Evolutionary conservation across 306 rosid genomes (phyloP).

Genomic region (Trichosanthes cucumerina): DNA sequence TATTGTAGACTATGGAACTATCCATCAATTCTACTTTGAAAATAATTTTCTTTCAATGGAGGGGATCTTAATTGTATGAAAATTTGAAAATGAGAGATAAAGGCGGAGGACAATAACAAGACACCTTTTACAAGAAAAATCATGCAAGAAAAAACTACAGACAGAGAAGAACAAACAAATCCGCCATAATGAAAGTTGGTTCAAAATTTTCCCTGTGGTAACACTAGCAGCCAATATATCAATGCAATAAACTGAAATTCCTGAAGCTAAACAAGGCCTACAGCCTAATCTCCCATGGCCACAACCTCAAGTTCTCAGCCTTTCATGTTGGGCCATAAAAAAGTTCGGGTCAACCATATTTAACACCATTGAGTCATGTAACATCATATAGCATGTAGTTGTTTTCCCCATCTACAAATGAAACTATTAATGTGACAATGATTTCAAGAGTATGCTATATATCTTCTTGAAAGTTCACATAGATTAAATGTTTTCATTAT

Average conservation of each 20-base stretch:
- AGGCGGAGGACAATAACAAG: neutral
- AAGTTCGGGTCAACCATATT: neutral
- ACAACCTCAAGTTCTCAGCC: neutral
- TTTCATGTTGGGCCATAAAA: neutral
- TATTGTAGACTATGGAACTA: neutral
- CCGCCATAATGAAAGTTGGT: neutral
- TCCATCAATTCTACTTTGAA: neutral
- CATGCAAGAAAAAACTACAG: neutral
- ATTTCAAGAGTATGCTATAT: neutral
- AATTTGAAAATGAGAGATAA: neutral
- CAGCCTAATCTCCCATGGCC: neutral
- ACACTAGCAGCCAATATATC: neutral
- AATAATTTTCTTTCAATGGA: neutral
- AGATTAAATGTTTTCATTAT: neutral
- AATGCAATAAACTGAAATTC: neutral
- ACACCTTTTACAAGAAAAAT: neutral
- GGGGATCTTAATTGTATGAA: neutral
- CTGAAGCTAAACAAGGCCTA: neutral
- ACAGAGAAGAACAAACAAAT: neutral
- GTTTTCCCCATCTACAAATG: neutral
- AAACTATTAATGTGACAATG: neutral
- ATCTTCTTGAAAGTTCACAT: neutral
- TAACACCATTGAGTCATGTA: neutral
- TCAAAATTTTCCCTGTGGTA: neutral
- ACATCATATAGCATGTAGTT: neutral